phyloP scores from a whole-genome alignment of 805 yeast species.

The Wickerhamomyces ciferrii region DNA sequence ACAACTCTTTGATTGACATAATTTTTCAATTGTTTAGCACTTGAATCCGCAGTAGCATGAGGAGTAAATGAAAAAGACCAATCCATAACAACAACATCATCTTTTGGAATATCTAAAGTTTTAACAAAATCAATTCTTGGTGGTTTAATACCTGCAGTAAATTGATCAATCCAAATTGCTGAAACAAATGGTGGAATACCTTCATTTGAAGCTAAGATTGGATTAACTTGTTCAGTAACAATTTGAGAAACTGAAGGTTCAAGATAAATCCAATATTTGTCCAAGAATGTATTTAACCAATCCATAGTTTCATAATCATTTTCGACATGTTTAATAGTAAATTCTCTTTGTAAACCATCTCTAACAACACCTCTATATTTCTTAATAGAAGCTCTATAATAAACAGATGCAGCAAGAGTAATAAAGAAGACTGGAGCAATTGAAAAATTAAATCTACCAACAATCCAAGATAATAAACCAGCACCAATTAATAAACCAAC shows the following conservation, averaged over 20 bases:
- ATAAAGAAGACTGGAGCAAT: conserved; percentile 79
- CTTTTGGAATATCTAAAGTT: conserved; percentile 83
- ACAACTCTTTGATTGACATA: conserved; percentile 78
- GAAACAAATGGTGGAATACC: conserved; percentile 79
- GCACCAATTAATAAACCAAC: conserved; percentile 66
- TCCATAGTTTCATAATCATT: conserved; percentile 91
- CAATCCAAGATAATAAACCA: conserved; percentile 66
- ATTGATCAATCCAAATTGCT: conserved; percentile 77
- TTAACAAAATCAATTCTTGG: conserved; percentile 89
- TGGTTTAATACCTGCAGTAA: conserved; percentile 94
- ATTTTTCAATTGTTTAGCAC: conserved; percentile 78
- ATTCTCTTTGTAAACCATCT: conserved; percentile 81
- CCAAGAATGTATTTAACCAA: conserved; percentile 87
- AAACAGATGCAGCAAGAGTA: conserved; percentile 52
- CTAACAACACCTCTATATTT: conserved; percentile 71
- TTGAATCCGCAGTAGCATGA: conserved; percentile 79
- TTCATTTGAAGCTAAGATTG: conserved; percentile 70
- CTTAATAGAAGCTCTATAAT: conserved; percentile 80
- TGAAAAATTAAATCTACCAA: conserved; percentile 75
- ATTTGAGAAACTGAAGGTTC: conserved; percentile 88
- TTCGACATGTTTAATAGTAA: conserved; percentile 75
- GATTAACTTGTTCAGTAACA: conserved; percentile 82
- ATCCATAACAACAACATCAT: conserved; percentile 95
- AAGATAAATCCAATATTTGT: conserved; percentile 85
- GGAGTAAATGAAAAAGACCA: conserved; percentile 94